phyloP scores from a whole-genome alignment of 2,329 filamentous ascomycete genomes.

The Aspergillus viridinutans region DNA sequence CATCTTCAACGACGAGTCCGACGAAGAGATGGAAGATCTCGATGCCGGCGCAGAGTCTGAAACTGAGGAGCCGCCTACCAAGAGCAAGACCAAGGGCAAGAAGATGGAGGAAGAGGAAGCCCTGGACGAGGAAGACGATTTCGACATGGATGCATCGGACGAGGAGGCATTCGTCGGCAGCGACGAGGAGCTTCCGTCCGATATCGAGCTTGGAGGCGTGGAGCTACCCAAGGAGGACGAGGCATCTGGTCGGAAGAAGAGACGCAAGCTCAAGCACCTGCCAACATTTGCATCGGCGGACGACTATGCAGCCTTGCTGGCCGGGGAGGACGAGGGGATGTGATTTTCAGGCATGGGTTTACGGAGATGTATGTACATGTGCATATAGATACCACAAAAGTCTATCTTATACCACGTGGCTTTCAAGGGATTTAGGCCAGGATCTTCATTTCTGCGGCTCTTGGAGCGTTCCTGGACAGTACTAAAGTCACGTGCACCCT shows the following conservation, averaged over 20 bases:
- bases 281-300: slow-evolving; percentile 91
- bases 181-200: slow-evolving; percentile 52
- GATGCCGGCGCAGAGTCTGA: slow-evolving; percentile 45
- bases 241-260: slow-evolving; percentile 54
- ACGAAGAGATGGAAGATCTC: slow-evolving; percentile 44
- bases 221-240: slow-evolving; percentile 40
- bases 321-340: slow-evolving; percentile 58
- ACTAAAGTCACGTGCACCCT: background rate
- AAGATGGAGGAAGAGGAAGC: slow-evolving; percentile 37
- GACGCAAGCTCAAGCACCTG: slow-evolving; percentile 79
- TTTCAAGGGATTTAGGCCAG: background rate
- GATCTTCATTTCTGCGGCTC: background rate
- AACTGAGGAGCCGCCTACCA: slow-evolving; percentile 34
- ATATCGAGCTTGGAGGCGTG: slow-evolving; percentile 43
- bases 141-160: slow-evolving; percentile 47
- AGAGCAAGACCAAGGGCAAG: slow-evolving; percentile 20
- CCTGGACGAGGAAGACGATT: slow-evolving; percentile 49
- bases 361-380: slow-evolving; percentile 1
- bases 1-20: slow-evolving; percentile 46
- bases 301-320: slow-evolving; percentile 85
- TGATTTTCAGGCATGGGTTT: slow-evolving; percentile 12
- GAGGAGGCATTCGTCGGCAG: slow-evolving; percentile 48
- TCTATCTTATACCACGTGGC: background rate
- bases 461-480: background rate
- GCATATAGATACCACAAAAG: slow-evolving; percentile 18